These are phyloP conservation scores for Wickerhamomyces bovis DNA, from an alignment of 805 yeast genomes.

Conservation along the genomic window DNA sequence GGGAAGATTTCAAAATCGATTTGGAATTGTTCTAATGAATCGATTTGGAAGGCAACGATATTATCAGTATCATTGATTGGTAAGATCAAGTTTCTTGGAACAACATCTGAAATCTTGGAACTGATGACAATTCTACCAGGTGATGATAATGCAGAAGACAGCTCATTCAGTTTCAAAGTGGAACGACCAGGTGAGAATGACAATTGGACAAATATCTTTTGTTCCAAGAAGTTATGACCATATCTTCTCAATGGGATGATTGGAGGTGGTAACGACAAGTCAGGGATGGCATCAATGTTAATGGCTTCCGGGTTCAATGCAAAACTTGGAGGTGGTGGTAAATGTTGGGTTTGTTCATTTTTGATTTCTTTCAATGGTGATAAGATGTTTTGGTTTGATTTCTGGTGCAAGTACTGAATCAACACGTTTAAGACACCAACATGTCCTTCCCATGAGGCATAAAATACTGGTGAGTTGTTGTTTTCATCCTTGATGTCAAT, in stretches of 20 bases:
- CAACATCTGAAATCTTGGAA: slow-evolving; percentile 68
- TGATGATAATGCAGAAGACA: slow-evolving; percentile 32
- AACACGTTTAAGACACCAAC: slow-evolving; percentile 71
- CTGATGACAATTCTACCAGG: slow-evolving; percentile 84
- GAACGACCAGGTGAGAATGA: slow-evolving; percentile 48
- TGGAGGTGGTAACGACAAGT: slow-evolving; percentile 90
- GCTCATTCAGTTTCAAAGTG: slow-evolving; percentile 41
- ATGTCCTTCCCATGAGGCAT: slow-evolving; percentile 94
- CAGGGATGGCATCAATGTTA: slow-evolving; percentile 76
- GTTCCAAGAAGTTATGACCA: slow-evolving; percentile 93
- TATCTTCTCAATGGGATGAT: slow-evolving; percentile 88
- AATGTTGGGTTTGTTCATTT: slow-evolving; percentile 4
- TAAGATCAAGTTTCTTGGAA: slow-evolving; percentile 79
- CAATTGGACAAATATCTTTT: slow-evolving; percentile 77
- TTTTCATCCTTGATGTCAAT: slow-evolving; percentile 68
- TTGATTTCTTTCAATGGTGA: slow-evolving; percentile 20
- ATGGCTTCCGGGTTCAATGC: slow-evolving; percentile 22
- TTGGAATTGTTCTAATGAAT: slow-evolving; percentile 64
- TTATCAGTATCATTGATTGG: slow-evolving; percentile 57
- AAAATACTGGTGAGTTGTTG: slow-evolving; percentile 73
- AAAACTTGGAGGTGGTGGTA: slow-evolving; percentile 18
- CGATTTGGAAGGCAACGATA: slow-evolving; percentile 78
- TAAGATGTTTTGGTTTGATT: slow-evolving; percentile 12
- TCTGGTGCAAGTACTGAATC: slow-evolving; percentile 29
- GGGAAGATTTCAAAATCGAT: slow-evolving; percentile 90